Conservation (phyloP, 371 early-diverging fungal species). For the Funneliformis caledonium region DNA sequence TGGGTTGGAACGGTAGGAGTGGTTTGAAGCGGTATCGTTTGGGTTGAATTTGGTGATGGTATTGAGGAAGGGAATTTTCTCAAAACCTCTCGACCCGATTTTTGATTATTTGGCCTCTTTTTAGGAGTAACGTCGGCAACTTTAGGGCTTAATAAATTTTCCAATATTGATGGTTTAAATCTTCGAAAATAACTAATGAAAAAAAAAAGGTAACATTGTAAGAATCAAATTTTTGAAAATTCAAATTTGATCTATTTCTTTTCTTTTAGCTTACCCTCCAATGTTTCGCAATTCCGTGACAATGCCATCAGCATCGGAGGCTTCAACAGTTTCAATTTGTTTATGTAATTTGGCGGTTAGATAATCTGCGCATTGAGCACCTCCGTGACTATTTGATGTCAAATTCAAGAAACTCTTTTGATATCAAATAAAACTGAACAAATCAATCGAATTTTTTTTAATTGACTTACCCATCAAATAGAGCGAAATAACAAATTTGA, state of each 20-base stretch:
- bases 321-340: constrained; percentile 49
- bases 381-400: constrained; percentile 38
- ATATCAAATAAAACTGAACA: not conserved
- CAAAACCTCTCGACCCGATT: not conserved
- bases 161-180: constrained; percentile 10
- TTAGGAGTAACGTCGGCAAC: not conserved
- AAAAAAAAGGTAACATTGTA: not conserved
- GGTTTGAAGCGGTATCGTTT: not conserved
- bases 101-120: not conserved
- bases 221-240: not conserved
- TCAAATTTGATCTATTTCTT: not conserved
- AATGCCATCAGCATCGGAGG: constrained; percentile 49
- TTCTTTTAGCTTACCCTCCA: constrained; percentile 55
- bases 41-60: not conserved
- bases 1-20: not conserved
- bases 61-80: constrained; percentile 13
- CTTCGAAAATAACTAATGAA: constrained; percentile 32
- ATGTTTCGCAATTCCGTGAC: constrained; percentile 47
- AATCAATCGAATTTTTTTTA: too few relatives aligned
- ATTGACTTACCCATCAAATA: constrained; percentile 58
- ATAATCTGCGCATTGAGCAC: constrained; percentile 40
- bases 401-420: not conserved
- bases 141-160: constrained; percentile 23
- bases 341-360: constrained; percentile 52
- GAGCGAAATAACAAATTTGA: constrained; percentile 51